Base-by-base conservation (phyloP, 345 rosid species). In the Xanthoceras sorbifolium region DNA sequence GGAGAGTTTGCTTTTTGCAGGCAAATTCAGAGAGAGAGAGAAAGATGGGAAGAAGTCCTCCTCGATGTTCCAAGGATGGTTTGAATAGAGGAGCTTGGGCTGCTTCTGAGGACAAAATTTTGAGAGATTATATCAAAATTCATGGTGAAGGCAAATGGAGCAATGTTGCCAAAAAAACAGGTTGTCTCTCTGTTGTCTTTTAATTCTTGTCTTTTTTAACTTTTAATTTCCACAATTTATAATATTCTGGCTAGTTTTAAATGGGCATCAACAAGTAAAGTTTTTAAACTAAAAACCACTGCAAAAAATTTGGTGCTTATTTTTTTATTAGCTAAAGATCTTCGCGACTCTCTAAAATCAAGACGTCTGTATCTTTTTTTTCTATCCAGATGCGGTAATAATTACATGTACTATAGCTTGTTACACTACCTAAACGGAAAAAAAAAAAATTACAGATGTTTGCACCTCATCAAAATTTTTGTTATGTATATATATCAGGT, bases 71-170 rank as follows among this genome's bases (percentile, higher is more conserved):
- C 6, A 76, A 74, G 64, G 83, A 76, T 63, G 85, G 82, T 3
- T 23, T 81, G n/a, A 82, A 71, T 40, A 82, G 60, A 76, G 85
- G 89, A 75, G 77, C 84, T 6, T 86, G 85, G 86, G 77, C 80
- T 1, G 42, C 80, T 46, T 3, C 2, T 25, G 86, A 83, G 54
- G 80, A 85, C 71, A 61, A 81, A 54, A 54, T 77, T 63, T 81
- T 81, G 61, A 22, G 29, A n/a, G 86, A 79, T 68, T 81, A 79
- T 50, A 50, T 85, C 50, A 64, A 76, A 55, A 6, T 22, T 14
- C 76, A 72, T n/a, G 83, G 88, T 2, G 82, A 79, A 79, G 83
- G 83, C 4, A 83, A 79, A 52, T 79, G 86, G 88, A 79, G 77
- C 60, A 77, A 66, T 9, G 71, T 81, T 64, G 54, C 78, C 55